Evolutionary conservation across 768 basidiomycete genomes (phyloP), one percentile per base, ranked within the genome.

Genomic region (Termitomyces sp.): DNA sequence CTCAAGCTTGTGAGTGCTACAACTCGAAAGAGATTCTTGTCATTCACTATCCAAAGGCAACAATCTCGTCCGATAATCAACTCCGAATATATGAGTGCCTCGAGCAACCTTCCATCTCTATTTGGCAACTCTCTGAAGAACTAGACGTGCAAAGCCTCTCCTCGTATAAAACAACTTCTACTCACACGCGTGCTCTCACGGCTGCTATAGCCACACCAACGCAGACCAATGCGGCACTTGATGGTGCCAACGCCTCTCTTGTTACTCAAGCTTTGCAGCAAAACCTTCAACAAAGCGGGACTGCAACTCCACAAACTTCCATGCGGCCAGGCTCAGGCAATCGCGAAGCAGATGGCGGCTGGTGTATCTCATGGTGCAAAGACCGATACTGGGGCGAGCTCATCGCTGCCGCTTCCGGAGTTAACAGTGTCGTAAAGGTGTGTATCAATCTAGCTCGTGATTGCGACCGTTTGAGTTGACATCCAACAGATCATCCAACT

Each of bases 321-420:
- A 52, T 39, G 56, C 65, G 59, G 46, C 59, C 62, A 16, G 80
- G 82, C 1, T 59, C 75, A 24, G 87, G 84, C 0, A 86, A 83
- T 62, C 78, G 88, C 42, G 90, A 95, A 70, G 92, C 92, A 2
- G 87, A 93, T 55, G 93, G 93, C 4, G 95, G 91, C 1, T 98
- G 94, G 94, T 89, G 87, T 56, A 72, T 99, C 44, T 89, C 88
- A 8, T 99, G 95, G 94, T 98, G 95, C 72, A 92, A 93, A 67
- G 97, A 98, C 65, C 80, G 82, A 59, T 97, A 94, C 71, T 97
- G 94, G 94, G 96, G 96, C 2, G 91, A 94, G 67, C 67, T 96
- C 20, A 77, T 98, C 50, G 94, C 93, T 9, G 86, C 85, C 0
- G 83, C 85, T 2, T 82, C 82, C 54, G 94, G 94, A 1, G 78